Base-by-base conservation (phyloP, 768 basidiomycete genomes). In the Neoboletus brunneissimus region DNA sequence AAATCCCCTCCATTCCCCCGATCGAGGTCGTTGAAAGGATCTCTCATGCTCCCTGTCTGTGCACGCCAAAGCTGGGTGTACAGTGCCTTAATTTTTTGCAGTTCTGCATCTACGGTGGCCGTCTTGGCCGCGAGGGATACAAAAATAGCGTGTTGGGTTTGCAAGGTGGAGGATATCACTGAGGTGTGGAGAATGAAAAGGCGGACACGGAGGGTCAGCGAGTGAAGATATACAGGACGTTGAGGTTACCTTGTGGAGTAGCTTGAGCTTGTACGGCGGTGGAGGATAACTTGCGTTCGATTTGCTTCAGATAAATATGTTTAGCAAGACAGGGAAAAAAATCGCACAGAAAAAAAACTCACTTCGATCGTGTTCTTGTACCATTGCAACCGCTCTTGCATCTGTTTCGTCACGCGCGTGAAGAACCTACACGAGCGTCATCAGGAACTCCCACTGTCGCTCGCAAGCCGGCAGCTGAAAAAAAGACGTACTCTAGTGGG, bases 321-420 rank as follows among this genome's bases (percentile, higher is more conserved):
- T 67, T 1, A 60, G 43, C 22, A 18, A 15, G 23, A 31, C 16
- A 25, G 16, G 15, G 7, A n/a, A 18, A 5, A 18, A 34, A n/a
- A 49, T n/a, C 0, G 18, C 0, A 15, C 13, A 18, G 38, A 29
- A 45, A 43, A 37, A 38, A 42, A 13, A 61, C 72, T 51, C 56
- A 88, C 91, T 76, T 93, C 89, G 53, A 91, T 87, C 25, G 89
- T 91, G 22, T 81, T 76, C 63, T 89, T 89, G 72, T 89, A 92
- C 85, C 89, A 91, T 40, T 80, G 77, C 51, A 92, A 70, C 34
- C 87, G 77, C 60, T 88, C 84, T 53, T 77, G 77, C 83, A 91
- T 87, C 62, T 90, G 82, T 51, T 82, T 79, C 15, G 87, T 84
- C 35, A 89, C 81, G 22, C 88, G 81, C 25, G 75, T 79, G 73